A percentile compares a stretch with the other conserved stretches of the same genome.
Evolutionary conservation across 768 basidiomycete genomes (phyloP).

Genomic region (Lactifluus hygrophoroides): DNA sequence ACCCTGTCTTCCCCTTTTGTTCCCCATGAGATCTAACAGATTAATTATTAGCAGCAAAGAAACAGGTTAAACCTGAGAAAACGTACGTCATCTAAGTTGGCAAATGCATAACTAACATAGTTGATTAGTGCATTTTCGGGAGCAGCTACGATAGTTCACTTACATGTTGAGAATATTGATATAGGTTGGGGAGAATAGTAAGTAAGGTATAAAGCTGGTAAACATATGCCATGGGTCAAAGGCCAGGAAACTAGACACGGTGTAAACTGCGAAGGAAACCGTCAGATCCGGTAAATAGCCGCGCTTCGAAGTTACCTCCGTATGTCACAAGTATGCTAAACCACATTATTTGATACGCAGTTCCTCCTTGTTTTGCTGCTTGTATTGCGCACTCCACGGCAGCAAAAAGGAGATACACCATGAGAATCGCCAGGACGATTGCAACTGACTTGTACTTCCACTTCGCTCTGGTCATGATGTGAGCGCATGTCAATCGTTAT

Average conservation of each 20-base stretch:
- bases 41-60: constrained; percentile 3
- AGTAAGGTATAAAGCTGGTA: constrained; percentile 83
- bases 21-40: constrained; percentile 76
- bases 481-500: neutral
- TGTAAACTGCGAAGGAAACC: constrained; percentile 46
- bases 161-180: constrained; percentile 73
- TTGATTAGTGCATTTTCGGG: neutral
- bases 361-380: constrained; percentile 57
- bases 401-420: constrained; percentile 76
- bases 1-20: constrained; percentile 82
- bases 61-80: constrained; percentile 1
- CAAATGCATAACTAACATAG: constrained; percentile 63
- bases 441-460: constrained; percentile 83
- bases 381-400: constrained; percentile 76
- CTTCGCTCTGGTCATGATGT: constrained; percentile 41
- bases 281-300: neutral
- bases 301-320: constrained; percentile 42
- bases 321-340: constrained; percentile 83
- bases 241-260: constrained; percentile 68
- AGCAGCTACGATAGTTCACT: constrained; percentile 22
- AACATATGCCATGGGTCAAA: constrained; percentile 96
- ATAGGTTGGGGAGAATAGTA: constrained; percentile 77
- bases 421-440: constrained; percentile 64
- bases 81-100: constrained; percentile 77
- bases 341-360: constrained; percentile 65